A percentile compares a stretch with the other conserved stretches of the same genome.
These are phyloP conservation scores for Dioscorea cayenensis DNA, from an alignment of 116 monocot species.

Conservation along the genomic window DNA sequence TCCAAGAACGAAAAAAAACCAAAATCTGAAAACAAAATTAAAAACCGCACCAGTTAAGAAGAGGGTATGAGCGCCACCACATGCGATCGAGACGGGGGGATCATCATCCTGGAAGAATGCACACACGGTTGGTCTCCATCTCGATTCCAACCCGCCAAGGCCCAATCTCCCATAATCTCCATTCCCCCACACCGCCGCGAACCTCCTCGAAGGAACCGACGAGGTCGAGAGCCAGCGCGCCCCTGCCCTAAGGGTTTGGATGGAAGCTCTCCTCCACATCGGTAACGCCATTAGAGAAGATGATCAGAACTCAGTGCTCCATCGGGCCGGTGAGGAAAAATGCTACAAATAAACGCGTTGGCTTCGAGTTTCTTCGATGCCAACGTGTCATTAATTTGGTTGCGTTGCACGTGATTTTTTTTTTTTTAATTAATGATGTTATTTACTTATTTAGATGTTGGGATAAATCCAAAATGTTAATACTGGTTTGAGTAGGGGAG, in stretches of 20 bases:
- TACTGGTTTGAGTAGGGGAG: too few relatives aligned
- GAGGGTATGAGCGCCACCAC: slow-evolving; percentile 90
- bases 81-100: slow-evolving; percentile 48
- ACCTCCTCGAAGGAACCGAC: slow-evolving; percentile 17
- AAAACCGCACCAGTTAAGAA: slow-evolving; percentile 59
- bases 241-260: background rate
- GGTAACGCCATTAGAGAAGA: background rate
- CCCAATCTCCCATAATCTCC: slow-evolving; percentile 84
- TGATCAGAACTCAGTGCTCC: background rate
- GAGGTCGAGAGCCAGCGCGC: background rate
- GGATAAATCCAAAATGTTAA: too few relatives aligned
- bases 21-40: background rate
- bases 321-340: too few relatives aligned
- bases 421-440: too few relatives aligned
- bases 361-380: too few relatives aligned
- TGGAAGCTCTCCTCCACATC: background rate
- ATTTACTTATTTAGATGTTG: too few relatives aligned
- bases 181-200: slow-evolving; percentile 86
- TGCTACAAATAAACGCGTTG: too few relatives aligned
- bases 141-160: slow-evolving; percentile 58
- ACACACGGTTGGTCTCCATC: slow-evolving; percentile 65
- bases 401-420: too few relatives aligned
- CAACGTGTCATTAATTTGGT: too few relatives aligned
- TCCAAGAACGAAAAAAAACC: background rate
- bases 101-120: slow-evolving; percentile 54